Base-by-base conservation (phyloP, 129 eudicot species). In the Centaurea solstitialis region DNA sequence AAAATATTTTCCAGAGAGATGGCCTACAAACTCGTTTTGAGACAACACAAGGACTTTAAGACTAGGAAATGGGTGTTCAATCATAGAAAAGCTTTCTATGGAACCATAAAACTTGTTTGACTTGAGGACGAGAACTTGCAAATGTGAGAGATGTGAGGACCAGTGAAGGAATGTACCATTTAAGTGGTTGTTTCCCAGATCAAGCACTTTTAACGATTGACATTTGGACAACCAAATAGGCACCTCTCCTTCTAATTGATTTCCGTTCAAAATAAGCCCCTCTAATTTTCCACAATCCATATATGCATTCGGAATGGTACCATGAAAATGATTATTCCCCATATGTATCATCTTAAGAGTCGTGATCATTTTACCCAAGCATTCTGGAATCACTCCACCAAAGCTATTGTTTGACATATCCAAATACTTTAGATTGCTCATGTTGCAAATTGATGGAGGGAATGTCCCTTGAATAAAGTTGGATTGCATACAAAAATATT, bases 11-110 rank as follows among this genome's bases (percentile, higher is more conserved):
- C 6, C 0, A 3, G 90, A 90, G 74, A 89, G 47, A 1, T 28
- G 24, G 0, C 90, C 93, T 26, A n/a, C 50, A 39, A 89, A 79
- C 21, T 20, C 24, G 21, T 89, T 89, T 5, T 66, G 15, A 5
- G 93, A 85, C 23, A 89, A 53, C 73, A 80, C 91, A 13, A 89
- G 66, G 7, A 89, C 75, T 74, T 50, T 79, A 4, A 89, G 12
- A 35, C 15, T 74, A 21, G 85, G 73, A 62, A 87, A 82, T 0
- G 78, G 62, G 17, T 17, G 67, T 15, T 76, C 17, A 8, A 13
- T 3, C 21, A 0, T 40, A 0, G 75, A 79, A 33, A 43, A 11
- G 6, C 11, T 17, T 33, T 8, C 22, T 17, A 87, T 71, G 4
- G 45, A 18, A 17, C 93, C 93, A 45, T 79, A 67, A 7, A 89